These are phyloP conservation scores for Fusarium brachygibbosum DNA, from an alignment of 2,329 filamentous ascomycete genomes.

Conservation along the genomic window DNA sequence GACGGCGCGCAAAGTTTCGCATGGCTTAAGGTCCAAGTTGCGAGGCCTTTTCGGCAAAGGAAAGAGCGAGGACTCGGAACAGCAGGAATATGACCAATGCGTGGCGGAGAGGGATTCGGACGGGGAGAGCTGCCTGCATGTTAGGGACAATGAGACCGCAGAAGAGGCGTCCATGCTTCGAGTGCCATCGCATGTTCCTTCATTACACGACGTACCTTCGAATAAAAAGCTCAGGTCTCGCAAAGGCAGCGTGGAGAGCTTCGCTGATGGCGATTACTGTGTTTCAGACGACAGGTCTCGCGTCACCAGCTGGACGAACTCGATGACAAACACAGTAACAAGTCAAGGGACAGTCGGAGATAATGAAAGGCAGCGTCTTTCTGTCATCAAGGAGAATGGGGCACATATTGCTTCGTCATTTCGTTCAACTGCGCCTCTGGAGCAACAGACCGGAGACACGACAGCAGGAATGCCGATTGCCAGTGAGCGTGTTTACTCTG, in stretches of 20 bases:
- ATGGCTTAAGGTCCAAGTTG: conserved; percentile 71
- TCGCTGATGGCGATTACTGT: conserved; percentile 57
- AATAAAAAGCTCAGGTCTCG: conserved; percentile 64
- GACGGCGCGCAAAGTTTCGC: conserved; percentile 73
- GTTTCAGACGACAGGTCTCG: conserved; percentile 69
- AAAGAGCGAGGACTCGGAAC: conserved; percentile 38
- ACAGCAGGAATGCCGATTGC: conserved; percentile 58
- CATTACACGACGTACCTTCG: conserved; percentile 62
- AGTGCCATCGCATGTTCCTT: conserved; percentile 64
- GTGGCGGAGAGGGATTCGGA: conserved; percentile 40
- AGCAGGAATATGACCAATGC: conserved; percentile 12
- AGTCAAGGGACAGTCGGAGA: conserved; percentile 58
- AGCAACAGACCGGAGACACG: conserved; percentile 36
- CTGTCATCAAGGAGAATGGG: conserved; percentile 72
- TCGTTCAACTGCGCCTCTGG: conserved; percentile 35
- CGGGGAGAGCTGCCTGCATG: conserved; percentile 51
- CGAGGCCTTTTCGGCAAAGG: conserved; percentile 58
- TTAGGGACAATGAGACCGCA: conserved; percentile 53
- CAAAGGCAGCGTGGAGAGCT: conserved; percentile 68
- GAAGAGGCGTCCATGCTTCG: conserved; percentile 62
- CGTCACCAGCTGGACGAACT: conserved; percentile 80
- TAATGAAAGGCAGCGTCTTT: conserved; percentile 70
- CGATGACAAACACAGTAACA: conserved; percentile 68
- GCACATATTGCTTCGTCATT: conserved; percentile 57
- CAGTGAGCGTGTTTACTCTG: conserved; percentile 72